Evolutionary conservation across 768 basidiomycete species (phyloP).

Genomic region (Collybiopsis luxurians): DNA sequence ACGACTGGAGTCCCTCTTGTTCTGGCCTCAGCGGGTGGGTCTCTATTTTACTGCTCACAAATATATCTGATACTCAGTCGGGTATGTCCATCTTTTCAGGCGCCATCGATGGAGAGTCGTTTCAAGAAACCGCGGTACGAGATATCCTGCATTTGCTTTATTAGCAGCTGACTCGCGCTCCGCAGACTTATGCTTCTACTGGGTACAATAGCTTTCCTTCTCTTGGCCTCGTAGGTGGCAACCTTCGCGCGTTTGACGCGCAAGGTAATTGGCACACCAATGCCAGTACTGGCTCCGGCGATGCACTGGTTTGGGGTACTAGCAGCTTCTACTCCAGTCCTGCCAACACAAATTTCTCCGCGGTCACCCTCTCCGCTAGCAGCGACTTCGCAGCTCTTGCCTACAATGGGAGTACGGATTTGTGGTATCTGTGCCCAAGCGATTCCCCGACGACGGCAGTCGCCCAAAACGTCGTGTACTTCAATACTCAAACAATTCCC

Average conservation of each 20-base stretch:
- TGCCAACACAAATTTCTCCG: constrained; percentile 35
- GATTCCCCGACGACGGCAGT: neutral
- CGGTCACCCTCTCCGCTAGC: constrained; percentile 16
- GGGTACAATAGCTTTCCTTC: constrained; percentile 48
- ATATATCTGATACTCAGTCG: neutral
- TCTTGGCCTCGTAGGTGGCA: constrained; percentile 34
- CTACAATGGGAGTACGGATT: constrained; percentile 24
- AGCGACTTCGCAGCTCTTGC: constrained; percentile 26
- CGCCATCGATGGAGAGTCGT: constrained; percentile 32
- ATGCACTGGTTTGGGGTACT: constrained; percentile 34
- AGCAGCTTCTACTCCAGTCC: constrained; percentile 26
- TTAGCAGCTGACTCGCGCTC: too few species aligned
- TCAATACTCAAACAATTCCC: neutral
- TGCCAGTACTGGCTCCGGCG: constrained; percentile 32
- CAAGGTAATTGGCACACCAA: constrained; percentile 36
- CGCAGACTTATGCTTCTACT: constrained; percentile 50
- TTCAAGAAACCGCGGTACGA: constrained; percentile 45
- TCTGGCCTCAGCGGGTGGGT: constrained; percentile 35
- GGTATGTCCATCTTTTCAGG: constrained; percentile 17
- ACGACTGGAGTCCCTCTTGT: constrained; percentile 45
- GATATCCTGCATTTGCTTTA: too few species aligned
- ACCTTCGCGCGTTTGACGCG: constrained; percentile 34
- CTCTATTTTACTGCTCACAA: neutral
- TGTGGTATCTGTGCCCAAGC: constrained; percentile 39
- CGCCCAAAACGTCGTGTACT: neutral